A percentile compares a stretch with the other conserved stretches of the same genome.
Conservation (phyloP, 2,329 filamentous ascomycete genomes). For the Zymoseptoria passerinii region DNA sequence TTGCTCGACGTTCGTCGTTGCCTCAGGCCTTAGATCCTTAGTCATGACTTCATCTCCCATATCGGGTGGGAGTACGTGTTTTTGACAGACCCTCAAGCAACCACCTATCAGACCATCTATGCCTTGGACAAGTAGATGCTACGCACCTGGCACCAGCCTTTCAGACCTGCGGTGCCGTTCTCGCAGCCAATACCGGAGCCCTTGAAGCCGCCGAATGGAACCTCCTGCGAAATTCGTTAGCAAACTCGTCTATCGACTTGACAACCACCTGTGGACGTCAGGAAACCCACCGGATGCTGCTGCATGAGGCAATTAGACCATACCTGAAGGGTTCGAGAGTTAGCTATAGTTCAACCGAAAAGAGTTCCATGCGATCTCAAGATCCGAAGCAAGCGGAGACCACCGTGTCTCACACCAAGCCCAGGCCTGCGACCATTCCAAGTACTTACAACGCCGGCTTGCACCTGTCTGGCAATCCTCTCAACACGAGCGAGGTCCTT, state of each 20-base stretch:
- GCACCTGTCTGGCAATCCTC: conserved; percentile 66
- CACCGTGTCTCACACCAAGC: no score
- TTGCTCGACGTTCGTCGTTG: no score
- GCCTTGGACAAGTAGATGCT: conserved; percentile 37
- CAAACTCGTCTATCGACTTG: neutral
- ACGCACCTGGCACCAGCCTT: conserved; percentile 37
- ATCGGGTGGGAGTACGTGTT: no score
- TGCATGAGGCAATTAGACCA: conserved; percentile 34
- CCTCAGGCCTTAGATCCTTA: no score
- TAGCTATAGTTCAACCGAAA: no score
- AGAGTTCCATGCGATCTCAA: no score
- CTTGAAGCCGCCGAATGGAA: conserved; percentile 64
- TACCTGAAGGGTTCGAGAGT: no score
- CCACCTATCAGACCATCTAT: conserved; percentile 1
- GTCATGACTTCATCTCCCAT: no score
- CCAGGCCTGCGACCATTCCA: neutral
- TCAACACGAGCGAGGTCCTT: conserved; percentile 70
- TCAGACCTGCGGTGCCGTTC: conserved; percentile 34
- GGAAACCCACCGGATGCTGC: conserved; percentile 13
- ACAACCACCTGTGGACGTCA: neutral
- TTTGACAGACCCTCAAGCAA: neutral
- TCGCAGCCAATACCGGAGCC: conserved; percentile 49
- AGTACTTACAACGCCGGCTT: conserved; percentile 68
- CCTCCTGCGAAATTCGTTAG: conserved; percentile 26
- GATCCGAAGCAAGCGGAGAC: no score